These are phyloP conservation scores for Flagelloscypha sp. DNA, from an alignment of 768 basidiomycete species.

Conservation along the genomic window DNA sequence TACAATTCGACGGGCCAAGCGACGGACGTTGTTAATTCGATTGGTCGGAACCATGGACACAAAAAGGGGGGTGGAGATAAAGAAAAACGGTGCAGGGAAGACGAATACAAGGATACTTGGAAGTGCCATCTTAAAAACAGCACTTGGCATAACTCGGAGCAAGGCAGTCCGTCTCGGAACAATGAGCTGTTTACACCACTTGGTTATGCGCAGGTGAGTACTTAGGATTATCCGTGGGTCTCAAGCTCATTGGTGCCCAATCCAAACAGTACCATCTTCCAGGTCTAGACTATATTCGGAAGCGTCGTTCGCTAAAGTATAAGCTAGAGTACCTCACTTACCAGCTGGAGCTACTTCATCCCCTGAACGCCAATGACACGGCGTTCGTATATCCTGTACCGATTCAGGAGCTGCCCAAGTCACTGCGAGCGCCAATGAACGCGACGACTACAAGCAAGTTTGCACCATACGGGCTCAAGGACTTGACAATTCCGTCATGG, in stretches of 20 bases:
- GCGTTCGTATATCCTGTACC: constrained; percentile 47
- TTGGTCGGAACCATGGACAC: constrained; percentile 40
- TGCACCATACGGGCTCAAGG: constrained; percentile 64
- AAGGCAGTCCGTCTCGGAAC: constrained; percentile 57
- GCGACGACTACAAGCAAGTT: constrained; percentile 37
- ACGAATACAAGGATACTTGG: constrained; percentile 50
- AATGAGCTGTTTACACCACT: constrained; percentile 68
- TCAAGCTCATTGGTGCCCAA: constrained; percentile 8
- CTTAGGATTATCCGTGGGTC: constrained; percentile 3
- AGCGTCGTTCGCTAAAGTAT: constrained; percentile 48
- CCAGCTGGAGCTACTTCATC: constrained; percentile 32
- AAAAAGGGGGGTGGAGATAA: constrained; percentile 39
- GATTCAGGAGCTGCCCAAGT: constrained; percentile 41
- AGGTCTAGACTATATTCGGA: constrained; percentile 37
- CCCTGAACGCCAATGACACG: constrained; percentile 17
- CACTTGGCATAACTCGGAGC: constrained; percentile 54
- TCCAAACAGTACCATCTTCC: constrained; percentile 57
- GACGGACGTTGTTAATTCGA: constrained; percentile 15
- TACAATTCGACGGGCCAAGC: constrained; percentile 58
- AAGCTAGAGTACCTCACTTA: constrained; percentile 78
- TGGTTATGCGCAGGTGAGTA: constrained; percentile 76
- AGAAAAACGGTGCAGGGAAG: constrained; percentile 37
- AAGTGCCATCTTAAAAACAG: constrained; percentile 53
- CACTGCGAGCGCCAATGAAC: constrained; percentile 34
- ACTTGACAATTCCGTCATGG: constrained; percentile 76